Percentiles rank a stretch among this genome's conserved stretches.
Evolutionary conservation across 306 rosid genomes (phyloP).

Genomic region (Pachyrhizus erosus): DNA sequence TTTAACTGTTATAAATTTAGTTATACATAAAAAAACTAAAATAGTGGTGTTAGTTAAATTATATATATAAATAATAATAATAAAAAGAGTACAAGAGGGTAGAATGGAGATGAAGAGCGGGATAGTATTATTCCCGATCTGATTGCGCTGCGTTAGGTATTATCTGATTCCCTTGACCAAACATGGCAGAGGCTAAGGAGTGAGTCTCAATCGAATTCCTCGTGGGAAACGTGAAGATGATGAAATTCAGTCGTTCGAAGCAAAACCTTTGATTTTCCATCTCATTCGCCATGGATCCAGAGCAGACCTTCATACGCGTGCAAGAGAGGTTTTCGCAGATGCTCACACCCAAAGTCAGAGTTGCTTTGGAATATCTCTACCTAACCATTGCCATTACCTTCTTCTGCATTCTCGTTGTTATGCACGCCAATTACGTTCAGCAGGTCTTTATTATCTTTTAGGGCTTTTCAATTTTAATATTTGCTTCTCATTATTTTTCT

Average conservation of each 20-base stretch:
- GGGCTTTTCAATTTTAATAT: conserved; percentile 50
- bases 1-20: too few relatives aligned
- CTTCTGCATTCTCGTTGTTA: conserved; percentile 93
- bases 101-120: too few relatives aligned
- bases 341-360: conserved; percentile 89
- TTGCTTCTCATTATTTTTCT: too few relatives aligned
- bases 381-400: conserved; percentile 81
- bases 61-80: too few relatives aligned
- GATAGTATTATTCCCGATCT: neutral
- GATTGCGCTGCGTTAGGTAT: neutral
- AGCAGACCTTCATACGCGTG: conserved; percentile 93
- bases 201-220: too few relatives aligned
- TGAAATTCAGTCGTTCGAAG: neutral
- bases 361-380: conserved; percentile 81
- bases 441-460: conserved; percentile 61
- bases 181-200: neutral
- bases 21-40: too few relatives aligned
- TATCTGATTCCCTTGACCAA: neutral
- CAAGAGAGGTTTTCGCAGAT: conserved; percentile 96
- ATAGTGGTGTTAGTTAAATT: too few relatives aligned
- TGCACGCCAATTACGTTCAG: conserved; percentile 99
- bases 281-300: conserved; percentile 76
- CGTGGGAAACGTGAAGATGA: neutral
- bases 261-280: conserved; percentile 24
- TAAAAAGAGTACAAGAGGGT: too few relatives aligned